These are phyloP conservation scores for Kurtzmaniella cleridarum DNA, from an alignment of 805 yeast species.

Conservation along the genomic window DNA sequence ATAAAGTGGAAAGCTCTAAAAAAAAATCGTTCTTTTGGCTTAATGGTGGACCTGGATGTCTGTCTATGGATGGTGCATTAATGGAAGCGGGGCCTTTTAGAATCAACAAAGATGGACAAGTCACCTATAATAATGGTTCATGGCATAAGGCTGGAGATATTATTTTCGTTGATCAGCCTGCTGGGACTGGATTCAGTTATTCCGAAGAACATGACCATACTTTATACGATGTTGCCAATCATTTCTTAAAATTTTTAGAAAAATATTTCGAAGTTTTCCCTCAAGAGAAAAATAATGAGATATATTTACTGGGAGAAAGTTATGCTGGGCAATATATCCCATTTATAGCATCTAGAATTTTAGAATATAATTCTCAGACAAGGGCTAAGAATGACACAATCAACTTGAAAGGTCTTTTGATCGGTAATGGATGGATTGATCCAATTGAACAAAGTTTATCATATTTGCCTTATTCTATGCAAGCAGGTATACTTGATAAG, in stretches of 20 bases:
- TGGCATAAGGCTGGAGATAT: constrained; percentile 81
- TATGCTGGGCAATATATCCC: constrained; percentile 98
- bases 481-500: constrained; percentile 48
- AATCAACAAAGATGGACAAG: constrained; percentile 37
- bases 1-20: constrained; percentile 23
- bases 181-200: constrained; percentile 85
- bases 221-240: constrained; percentile 50
- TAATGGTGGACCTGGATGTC: constrained; percentile 98
- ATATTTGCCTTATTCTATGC: constrained; percentile 64
- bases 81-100: constrained; percentile 90
- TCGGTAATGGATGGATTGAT: constrained; percentile 94
- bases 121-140: constrained; percentile 61
- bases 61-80: constrained; percentile 95
- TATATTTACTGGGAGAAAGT: constrained; percentile 88
- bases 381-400: constrained; percentile 5
- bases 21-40: constrained; percentile 73
- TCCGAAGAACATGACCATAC: constrained; percentile 52
- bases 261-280: constrained; percentile 58
- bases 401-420: constrained; percentile 60
- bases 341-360: constrained; percentile 64
- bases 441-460: constrained; percentile 82
- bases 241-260: constrained; percentile 61
- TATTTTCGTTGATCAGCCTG: constrained; percentile 89
- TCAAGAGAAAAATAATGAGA: constrained; percentile 54
- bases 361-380: constrained; percentile 36